phyloP scores from a whole-genome alignment of 345 rosid species.

The Bruguiera parviflora region DNA sequence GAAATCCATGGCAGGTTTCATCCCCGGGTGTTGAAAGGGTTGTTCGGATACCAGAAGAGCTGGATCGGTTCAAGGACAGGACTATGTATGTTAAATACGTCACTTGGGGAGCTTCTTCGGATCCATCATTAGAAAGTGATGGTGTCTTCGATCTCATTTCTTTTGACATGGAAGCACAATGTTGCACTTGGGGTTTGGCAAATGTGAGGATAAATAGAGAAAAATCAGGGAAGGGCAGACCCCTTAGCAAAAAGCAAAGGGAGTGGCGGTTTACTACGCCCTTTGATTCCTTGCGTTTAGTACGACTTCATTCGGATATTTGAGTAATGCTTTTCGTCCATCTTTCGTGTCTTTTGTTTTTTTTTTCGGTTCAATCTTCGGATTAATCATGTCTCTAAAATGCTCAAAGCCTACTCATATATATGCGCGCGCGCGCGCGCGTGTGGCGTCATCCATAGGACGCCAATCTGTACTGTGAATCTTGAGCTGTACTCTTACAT shows the following conservation, averaged over 20 bases:
- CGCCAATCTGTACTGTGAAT: not conserved
- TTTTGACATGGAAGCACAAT: slow-evolving; percentile 48
- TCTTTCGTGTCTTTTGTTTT: not conserved
- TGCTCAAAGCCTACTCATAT: too few relatives aligned
- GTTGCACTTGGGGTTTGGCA: slow-evolving; percentile 80
- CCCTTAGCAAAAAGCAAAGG: slow-evolving; percentile 76
- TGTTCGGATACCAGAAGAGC: slow-evolving; percentile 69
- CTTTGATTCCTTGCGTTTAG: slow-evolving; percentile 58
- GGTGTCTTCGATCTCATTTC: slow-evolving; percentile 73
- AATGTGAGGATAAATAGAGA: slow-evolving; percentile 77
- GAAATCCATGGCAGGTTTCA: slow-evolving; percentile 54
- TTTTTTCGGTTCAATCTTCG: not conserved
- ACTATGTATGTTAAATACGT: slow-evolving; percentile 61
- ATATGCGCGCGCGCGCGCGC: too few relatives aligned
- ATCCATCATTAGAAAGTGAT: slow-evolving; percentile 43
- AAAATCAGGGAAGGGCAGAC: slow-evolving; percentile 90
- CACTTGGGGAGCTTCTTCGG: slow-evolving; percentile 16
- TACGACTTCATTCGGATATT: slow-evolving; percentile 51
- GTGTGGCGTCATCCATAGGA: not conserved
- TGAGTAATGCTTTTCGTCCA: slow-evolving; percentile 15
- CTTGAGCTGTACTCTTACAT: not conserved
- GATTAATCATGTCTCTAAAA: not conserved
- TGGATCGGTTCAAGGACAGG: slow-evolving; percentile 77
- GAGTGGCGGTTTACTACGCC: slow-evolving; percentile 70
- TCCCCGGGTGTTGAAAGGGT: slow-evolving; percentile 90